Percentiles rank a stretch among this genome's conserved stretches.
Conservation (phyloP, 2,329 filamentous ascomycete genomes). For the Sodiomyces alkalinus region DNA sequence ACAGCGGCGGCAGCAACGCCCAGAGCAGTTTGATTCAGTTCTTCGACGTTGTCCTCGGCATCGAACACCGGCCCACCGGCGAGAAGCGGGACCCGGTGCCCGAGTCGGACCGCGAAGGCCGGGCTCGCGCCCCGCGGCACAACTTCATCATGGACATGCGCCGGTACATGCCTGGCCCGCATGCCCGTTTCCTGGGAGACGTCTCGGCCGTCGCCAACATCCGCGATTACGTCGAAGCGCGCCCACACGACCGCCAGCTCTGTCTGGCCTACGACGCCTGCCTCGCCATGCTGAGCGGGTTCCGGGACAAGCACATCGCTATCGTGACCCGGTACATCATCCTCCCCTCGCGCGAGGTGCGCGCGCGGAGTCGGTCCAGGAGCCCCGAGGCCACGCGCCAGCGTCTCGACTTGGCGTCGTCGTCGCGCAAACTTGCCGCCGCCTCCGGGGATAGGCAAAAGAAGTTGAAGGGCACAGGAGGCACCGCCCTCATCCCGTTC, state of each 20-base stretch:
- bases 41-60: constrained; percentile 81
- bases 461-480: constrained; percentile 76
- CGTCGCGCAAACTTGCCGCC: constrained; percentile 32
- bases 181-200: constrained; percentile 76
- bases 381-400: constrained; percentile 36
- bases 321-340: constrained; percentile 96
- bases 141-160: constrained; percentile 98
- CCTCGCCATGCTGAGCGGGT: constrained; percentile 49
- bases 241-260: constrained; percentile 48
- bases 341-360: constrained; percentile 63
- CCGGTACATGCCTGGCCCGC: constrained; percentile 87
- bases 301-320: constrained; percentile 90
- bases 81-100: constrained; percentile 34
- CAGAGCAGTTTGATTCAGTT: constrained; percentile 96
- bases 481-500: constrained; percentile 87
- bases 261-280: constrained; percentile 81
- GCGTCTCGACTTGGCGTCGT: constrained; percentile 46
- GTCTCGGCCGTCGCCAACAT: constrained; percentile 74
- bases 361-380: constrained; percentile 45
- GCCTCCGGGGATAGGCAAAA: constrained; percentile 4
- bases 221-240: constrained; percentile 57
- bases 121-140: constrained; percentile 32
- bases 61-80: constrained; percentile 83
- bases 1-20: constrained; percentile 87
- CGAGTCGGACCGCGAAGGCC: constrained; percentile 28